Conservation (phyloP, 768 basidiomycete genomes). For the Lentinula guzmanii region DNA sequence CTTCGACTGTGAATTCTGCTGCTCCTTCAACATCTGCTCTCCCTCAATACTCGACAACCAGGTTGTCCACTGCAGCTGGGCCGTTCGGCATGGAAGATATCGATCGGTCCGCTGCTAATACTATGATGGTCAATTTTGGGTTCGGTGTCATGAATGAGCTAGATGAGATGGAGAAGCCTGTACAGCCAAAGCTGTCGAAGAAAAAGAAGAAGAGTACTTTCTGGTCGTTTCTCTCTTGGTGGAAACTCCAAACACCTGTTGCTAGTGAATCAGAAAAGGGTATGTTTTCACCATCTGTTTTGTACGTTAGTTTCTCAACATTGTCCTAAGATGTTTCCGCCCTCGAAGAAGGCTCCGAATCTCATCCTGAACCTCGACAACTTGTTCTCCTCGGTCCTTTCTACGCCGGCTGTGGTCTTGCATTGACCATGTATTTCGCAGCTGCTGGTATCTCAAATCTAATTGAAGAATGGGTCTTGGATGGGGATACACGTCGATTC, state of each 20-base stretch:
- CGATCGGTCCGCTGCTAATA: background rate
- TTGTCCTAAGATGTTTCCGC: background rate
- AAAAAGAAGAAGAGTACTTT: background rate
- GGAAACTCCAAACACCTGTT: background rate
- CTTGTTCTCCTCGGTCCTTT: constrained; percentile 59
- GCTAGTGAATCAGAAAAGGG: background rate
- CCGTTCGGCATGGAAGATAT: constrained; percentile 8
- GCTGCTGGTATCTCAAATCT: constrained; percentile 55
- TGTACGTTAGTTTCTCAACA: background rate
- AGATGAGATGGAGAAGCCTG: background rate
- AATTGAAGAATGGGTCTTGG: constrained; percentile 63
- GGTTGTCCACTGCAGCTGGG: background rate
- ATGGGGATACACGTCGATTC: constrained; percentile 58
- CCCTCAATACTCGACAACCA: background rate
- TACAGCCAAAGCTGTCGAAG: background rate
- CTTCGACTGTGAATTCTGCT: background rate
- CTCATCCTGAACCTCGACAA: constrained; percentile 22
- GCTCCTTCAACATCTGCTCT: background rate
- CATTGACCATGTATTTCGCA: constrained; percentile 56
- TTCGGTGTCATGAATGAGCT: background rate
- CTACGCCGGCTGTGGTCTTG: constrained; percentile 65
- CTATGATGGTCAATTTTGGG: background rate
- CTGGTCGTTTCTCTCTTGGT: constrained; percentile 2
- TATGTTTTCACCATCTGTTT: background rate
- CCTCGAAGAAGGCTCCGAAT: background rate